A percentile compares a stretch with the other conserved stretches of the same genome.
phyloP scores from a whole-genome alignment of 2,329 filamentous ascomycete genomes.

The Shiraia bambusicola region DNA sequence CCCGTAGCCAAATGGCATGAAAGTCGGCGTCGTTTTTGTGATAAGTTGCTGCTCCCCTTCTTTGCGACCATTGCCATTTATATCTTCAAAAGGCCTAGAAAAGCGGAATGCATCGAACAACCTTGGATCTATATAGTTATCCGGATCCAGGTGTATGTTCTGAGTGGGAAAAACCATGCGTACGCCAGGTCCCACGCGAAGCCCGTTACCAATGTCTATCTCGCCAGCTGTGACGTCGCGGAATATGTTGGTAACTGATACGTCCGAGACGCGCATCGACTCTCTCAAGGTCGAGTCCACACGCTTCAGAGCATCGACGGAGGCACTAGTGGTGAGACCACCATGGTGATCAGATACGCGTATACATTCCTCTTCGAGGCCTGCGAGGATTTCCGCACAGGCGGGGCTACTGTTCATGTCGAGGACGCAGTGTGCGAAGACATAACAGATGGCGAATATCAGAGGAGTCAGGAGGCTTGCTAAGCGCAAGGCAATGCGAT shows the following conservation, averaged over 20 bases:
- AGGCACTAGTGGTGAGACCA: slow-evolving; percentile 1
- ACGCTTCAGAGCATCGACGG: slow-evolving; percentile 3
- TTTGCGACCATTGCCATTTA: not conserved
- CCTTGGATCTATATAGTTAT: slow-evolving; percentile 1
- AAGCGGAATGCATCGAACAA: slow-evolving; percentile 10
- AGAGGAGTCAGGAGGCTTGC: slow-evolving; percentile 1
- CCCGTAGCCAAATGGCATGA: slow-evolving; percentile 10
- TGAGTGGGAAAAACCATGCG: slow-evolving; percentile 5
- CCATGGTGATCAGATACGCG: not conserved
- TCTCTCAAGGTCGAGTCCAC: slow-evolving; percentile 7
- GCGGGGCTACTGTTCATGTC: slow-evolving; percentile 5
- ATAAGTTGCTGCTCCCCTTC: not conserved
- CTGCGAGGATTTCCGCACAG: not conserved
- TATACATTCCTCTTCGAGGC: slow-evolving; percentile 3
- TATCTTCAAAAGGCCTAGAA: slow-evolving; percentile 1
- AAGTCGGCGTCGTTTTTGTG: slow-evolving; percentile 1
- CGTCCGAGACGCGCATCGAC: slow-evolving; percentile 8
- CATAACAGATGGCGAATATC: slow-evolving; percentile 4
- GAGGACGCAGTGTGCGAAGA: slow-evolving; percentile 4
- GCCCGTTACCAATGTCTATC: slow-evolving; percentile 2
- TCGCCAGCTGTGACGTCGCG: slow-evolving; percentile 4
- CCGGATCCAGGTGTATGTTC: slow-evolving; percentile 3
- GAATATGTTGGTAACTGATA: not conserved
- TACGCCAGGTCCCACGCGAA: not conserved
- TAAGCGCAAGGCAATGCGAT: slow-evolving; percentile 2